Base-by-base conservation (phyloP, 1,284 basidiomycete species). In the Cryptococcus deneoformans region DNA sequence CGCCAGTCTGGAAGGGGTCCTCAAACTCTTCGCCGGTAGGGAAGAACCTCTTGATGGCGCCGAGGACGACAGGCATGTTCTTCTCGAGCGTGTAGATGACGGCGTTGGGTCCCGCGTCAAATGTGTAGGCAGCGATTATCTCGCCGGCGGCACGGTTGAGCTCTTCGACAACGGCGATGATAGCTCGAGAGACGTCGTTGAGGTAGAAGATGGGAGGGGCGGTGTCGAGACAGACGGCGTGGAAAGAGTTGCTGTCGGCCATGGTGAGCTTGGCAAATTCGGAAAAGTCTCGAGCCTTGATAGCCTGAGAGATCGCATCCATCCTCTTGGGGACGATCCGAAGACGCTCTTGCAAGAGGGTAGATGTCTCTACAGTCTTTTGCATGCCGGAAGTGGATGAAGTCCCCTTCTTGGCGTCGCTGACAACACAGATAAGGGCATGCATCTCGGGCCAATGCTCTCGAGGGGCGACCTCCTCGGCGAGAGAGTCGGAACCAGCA, bases 181-280 rank as follows among this genome's bases (percentile, higher is more conserved):
- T 90, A 35, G 89, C 79, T 36, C 88, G 84, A 62, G 87, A 90
- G 65, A 94, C 90, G 77, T 99, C 95, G 82, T 98, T 99, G 85
- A 99, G 88, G 82, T 99, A 99, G 78, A 99, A 98, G 79, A 99
- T 99, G 48, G 95, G 96, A 1, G 95, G 96, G 49, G 88, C 84
- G 0, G 95, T 99, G 80, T 99, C 96, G 66, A 99, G 87, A 60
- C 90, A 91, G 67, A 96, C 92, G 29, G 95, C 94, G 76, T 99
- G 95, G 85, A 99, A 99, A 80, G 92, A 89, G 81, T 97, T 99
- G 60, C 92, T 95, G 78, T 99, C 95, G 59, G 85, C 86, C 92
- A 98, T 99, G 37, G 95, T 99, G 75, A 97, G 85, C 53, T 81
- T 80, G 2, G 93, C 94, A 68, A 99, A 99, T 0, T 84, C 70